Conservation (phyloP, 2,329 filamentous ascomycete genomes). For the Colletotrichum musicola region DNA sequence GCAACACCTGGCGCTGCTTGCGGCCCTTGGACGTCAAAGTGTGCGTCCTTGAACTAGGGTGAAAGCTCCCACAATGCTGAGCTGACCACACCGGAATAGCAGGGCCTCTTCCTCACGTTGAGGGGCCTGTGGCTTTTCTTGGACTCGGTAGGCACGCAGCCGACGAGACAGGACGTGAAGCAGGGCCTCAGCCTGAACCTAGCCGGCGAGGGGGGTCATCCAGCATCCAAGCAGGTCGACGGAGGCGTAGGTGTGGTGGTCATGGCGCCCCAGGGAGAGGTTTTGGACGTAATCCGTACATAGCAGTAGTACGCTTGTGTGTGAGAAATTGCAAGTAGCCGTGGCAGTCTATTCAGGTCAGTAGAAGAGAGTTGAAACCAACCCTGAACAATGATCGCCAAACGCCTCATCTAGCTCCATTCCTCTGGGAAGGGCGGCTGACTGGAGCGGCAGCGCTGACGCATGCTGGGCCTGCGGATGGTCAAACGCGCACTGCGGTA, state of each 20-base stretch:
- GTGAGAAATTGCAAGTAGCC: no score
- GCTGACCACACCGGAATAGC: neutral
- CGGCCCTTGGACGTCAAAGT: conserved; percentile 10
- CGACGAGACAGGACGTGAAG: neutral
- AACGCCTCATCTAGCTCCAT: conserved; percentile 15
- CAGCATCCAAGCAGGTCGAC: no score
- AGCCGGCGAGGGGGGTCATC: neutral
- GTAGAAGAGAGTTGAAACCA: conserved; percentile 9
- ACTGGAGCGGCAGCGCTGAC: no score
- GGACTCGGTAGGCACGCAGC: conserved; percentile 3
- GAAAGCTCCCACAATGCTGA: conserved; percentile 4
- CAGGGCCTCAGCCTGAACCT: neutral
- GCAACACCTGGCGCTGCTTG: conserved; percentile 17
- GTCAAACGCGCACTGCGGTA: neutral
- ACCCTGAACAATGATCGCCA: conserved; percentile 23
- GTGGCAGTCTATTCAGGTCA: neutral
- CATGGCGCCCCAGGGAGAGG: no score
- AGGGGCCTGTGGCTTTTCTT: conserved; percentile 10
- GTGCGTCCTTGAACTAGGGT: conserved; percentile 1
- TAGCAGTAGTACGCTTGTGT: no score
- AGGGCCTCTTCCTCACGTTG: neutral
- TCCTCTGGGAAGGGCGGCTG: neutral
- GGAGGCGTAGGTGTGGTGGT: no score
- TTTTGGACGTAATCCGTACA: no score
- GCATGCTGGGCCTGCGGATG: conserved; percentile 1